phyloP scores from a whole-genome alignment of 345 rosid species.

The Moricandia moricandioides region DNA sequence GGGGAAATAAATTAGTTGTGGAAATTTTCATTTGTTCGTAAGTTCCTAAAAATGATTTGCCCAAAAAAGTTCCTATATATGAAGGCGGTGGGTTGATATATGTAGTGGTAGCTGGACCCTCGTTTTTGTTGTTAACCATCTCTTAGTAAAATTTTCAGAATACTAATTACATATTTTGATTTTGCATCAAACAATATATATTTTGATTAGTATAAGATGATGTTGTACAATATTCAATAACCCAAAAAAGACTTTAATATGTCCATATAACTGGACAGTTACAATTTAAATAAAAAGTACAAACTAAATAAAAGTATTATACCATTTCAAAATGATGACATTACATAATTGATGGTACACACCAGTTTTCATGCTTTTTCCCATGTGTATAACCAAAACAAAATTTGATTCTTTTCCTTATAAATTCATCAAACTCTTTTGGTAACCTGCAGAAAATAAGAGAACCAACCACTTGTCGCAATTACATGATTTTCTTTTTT shows the following conservation, averaged over 20 bases:
- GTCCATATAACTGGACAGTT: no score
- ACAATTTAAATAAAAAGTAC: background rate
- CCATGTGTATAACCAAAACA: background rate
- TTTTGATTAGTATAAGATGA: background rate
- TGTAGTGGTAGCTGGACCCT: background rate
- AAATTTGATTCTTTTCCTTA: background rate
- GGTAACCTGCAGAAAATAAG: background rate
- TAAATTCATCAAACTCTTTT: background rate
- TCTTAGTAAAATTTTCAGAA: background rate
- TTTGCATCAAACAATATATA: background rate
- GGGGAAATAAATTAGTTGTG: background rate
- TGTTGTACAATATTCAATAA: background rate
- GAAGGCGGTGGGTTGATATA: background rate
- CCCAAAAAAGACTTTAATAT: background rate
- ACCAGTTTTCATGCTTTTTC: background rate
- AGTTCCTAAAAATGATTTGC: background rate
- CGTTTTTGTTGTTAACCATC: background rate
- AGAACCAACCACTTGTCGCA: conserved; percentile 13
- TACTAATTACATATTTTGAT: background rate
- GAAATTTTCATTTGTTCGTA: background rate
- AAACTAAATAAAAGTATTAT: background rate
- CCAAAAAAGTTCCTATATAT: background rate
- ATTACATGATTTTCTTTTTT: background rate
- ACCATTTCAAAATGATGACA: background rate
- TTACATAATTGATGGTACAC: background rate